Base-by-base conservation (phyloP, 179 eudicot genomes). In the Gypsophila paniculata region DNA sequence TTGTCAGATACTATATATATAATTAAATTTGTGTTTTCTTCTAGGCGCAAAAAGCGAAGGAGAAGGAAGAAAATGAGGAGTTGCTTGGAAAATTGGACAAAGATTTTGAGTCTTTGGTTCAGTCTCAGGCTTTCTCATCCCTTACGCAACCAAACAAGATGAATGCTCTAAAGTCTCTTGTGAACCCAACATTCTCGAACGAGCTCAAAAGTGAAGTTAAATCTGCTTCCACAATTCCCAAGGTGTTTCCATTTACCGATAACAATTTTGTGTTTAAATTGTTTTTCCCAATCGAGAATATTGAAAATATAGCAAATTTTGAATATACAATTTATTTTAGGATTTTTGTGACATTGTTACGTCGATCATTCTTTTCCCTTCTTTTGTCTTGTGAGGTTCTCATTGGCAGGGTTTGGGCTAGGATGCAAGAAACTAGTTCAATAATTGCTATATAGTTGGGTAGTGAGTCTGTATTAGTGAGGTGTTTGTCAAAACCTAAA, bases 1-100 rank as follows among this genome's bases (percentile, higher is more conserved):
- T 8, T 69, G 12, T 8, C 8, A 8, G 48, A 61, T 53, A 5
- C 5, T n/a, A 64, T 61, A 23, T 42, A 54, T 1, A 17, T 59
- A 23, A 57, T 44, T 57, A 15, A 21, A 61, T 17, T 21, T 62
- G 7, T 7, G 73, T 53, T 32, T 49, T 39, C 72, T 64, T 29
- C 46, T 75, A 95, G 99, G 99, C 90, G 65, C 82, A 88, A 81
- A 92, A 83, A 77, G 93, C 91, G 32, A 88, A 77, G 82, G 98
- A 87, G 12, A 95, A 92, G 73, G 98, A 95, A 85, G 98, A 95
- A 85, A 88, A 82, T 80, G 93, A 83, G 63, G 72, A 87, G 77
- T 70, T 87, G 72, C 75, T 83, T 65, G 91, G 87, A 2, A 82
- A 95, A 63, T 76, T 95, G 86, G 96, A 95, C 82, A 86, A 87